Percentiles rank a stretch among this genome's conserved stretches.
phyloP scores from a whole-genome alignment of 2,329 filamentous ascomycete genomes.

The Exophiala aquamarina region DNA sequence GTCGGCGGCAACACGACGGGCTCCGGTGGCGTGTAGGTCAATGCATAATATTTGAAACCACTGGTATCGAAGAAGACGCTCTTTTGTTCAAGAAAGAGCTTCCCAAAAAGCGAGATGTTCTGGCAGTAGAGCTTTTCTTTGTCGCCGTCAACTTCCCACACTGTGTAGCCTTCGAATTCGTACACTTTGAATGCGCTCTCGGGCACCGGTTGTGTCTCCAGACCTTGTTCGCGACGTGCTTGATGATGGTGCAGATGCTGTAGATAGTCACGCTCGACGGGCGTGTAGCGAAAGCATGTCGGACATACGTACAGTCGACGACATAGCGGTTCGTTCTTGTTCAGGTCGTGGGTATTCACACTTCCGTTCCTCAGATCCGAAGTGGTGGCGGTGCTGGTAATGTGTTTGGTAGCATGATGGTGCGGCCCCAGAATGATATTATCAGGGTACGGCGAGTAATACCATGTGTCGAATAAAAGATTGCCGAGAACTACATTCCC shows the following conservation, averaged over 20 bases:
- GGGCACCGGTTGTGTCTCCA: conserved; percentile 28
- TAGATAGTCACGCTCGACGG: conserved; percentile 38
- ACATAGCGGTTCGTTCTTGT: conserved; percentile 12
- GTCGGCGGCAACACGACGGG: conserved; percentile 4
- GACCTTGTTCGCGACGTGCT: conserved; percentile 11
- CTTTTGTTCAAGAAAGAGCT: conserved; percentile 97
- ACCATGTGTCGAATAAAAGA: conserved; percentile 85
- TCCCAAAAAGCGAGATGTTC: conserved; percentile 92
- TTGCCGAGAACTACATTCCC: conserved; percentile 83
- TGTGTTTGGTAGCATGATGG: conserved; percentile 30
- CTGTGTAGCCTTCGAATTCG: conserved; percentile 73
- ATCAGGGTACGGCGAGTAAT: conserved; percentile 84
- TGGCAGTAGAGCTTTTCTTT: conserved; percentile 87
- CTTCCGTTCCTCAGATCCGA: conserved; percentile 31
- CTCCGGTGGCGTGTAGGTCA: conserved; percentile 63
- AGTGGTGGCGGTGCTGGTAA: conserved; percentile 24
- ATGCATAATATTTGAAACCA: conserved; percentile 90
- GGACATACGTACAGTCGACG: conserved; percentile 64
- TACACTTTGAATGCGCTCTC: conserved; percentile 76
- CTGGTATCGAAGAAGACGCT: conserved; percentile 97
- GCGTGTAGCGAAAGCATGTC: conserved; percentile 89
- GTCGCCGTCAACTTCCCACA: conserved; percentile 92
- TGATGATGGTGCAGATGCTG: conserved; percentile 53
- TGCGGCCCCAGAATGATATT: conserved; percentile 39
- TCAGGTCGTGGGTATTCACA: conserved; percentile 2